Evolutionary conservation across 1,139 yeast species (phyloP).

Genomic region (Candida sp.): DNA sequence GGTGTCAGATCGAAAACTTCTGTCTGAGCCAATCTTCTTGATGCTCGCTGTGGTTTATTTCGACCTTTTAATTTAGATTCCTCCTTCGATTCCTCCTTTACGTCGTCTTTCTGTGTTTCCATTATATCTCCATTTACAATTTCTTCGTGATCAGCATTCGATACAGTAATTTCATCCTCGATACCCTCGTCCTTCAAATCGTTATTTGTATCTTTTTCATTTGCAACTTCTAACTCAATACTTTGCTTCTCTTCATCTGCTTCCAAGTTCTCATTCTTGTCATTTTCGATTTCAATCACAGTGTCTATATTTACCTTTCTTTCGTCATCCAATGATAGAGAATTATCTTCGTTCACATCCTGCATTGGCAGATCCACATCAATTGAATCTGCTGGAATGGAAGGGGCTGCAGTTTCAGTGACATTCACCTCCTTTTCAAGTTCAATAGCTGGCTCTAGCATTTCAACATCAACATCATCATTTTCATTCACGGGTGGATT

Average conservation of each 20-base stretch:
- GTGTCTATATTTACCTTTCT: background rate
- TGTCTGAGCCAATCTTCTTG: slow-evolving; percentile 33
- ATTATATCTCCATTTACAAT: slow-evolving; percentile 1
- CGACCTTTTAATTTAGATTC: background rate
- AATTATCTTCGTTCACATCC: background rate
- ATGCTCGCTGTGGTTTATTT: slow-evolving; percentile 22
- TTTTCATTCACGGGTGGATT: background rate
- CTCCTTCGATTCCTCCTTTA: background rate
- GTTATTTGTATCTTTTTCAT: background rate
- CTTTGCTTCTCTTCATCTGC: slow-evolving; percentile 3
- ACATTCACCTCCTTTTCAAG: background rate
- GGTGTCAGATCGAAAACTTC: slow-evolving; percentile 14
- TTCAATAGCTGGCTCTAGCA: background rate
- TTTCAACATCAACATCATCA: background rate
- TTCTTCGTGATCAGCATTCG: background rate
- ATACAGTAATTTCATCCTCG: slow-evolving; percentile 20
- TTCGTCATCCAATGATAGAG: background rate
- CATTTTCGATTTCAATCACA: background rate
- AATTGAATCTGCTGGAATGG: background rate
- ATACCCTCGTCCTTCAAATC: background rate
- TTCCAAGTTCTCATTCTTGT: background rate
- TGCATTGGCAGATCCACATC: background rate
- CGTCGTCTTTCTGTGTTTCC: background rate
- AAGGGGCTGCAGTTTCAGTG: background rate
- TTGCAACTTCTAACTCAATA: background rate